phyloP scores from a whole-genome alignment of 306 rosid species.

The Datisca glomerata region DNA sequence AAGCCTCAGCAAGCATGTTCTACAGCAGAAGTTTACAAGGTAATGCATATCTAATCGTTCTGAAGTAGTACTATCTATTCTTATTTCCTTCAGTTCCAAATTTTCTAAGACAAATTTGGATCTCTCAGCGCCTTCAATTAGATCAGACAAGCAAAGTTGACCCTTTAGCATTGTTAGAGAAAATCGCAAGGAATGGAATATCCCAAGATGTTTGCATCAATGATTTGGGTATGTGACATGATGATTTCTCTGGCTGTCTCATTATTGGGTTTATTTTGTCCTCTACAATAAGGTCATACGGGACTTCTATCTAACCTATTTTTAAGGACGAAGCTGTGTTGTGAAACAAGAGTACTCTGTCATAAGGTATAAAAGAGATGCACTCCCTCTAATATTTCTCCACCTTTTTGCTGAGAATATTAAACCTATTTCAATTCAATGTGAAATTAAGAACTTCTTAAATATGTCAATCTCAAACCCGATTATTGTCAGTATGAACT shows the following conservation, averaged over 20 bases:
- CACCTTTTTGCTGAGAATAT: too few relatives aligned
- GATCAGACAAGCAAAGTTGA: slow-evolving; percentile 62
- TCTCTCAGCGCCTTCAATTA: slow-evolving; percentile 46
- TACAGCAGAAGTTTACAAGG: slow-evolving; percentile 95
- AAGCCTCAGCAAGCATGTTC: slow-evolving; percentile 88
- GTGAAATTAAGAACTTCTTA: too few relatives aligned
- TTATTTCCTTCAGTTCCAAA: neutral
- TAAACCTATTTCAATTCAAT: too few relatives aligned
- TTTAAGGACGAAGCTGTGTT: too few relatives aligned
- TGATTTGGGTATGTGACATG: slow-evolving; percentile 57
- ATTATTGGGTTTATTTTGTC: too few relatives aligned
- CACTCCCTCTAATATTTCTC: too few relatives aligned
- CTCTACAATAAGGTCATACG: too few relatives aligned
- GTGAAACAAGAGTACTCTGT: too few relatives aligned
- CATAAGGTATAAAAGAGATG: too few relatives aligned
- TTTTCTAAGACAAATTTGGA: slow-evolving; percentile 11
- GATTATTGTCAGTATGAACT: neutral
- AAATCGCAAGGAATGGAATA: slow-evolving; percentile 58
- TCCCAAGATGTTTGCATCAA: slow-evolving; percentile 81
- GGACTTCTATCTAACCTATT: too few relatives aligned
- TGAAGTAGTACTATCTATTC: slow-evolving; percentile 4
- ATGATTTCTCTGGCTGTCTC: neutral
- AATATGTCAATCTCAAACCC: neutral
- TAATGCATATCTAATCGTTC: slow-evolving; percentile 18
- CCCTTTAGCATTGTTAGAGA: slow-evolving; percentile 67